Conservation (phyloP, 1,139 yeast species). For the Geotrichum candidum region DNA sequence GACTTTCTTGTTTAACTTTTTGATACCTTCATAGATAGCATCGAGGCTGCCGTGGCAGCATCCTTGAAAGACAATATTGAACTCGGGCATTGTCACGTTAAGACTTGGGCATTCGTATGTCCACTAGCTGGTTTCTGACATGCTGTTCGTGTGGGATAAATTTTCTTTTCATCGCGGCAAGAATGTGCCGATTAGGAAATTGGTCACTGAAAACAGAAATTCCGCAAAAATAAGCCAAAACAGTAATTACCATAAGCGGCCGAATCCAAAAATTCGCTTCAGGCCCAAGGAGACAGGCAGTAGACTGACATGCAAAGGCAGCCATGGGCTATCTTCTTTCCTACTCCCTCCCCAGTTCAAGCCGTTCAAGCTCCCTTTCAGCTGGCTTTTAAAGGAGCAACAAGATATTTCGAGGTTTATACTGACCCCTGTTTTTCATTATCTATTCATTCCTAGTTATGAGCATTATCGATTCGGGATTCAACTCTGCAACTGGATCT, state of each 20-base stretch:
- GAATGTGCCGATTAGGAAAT: neutral
- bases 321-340: neutral
- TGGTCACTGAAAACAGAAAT: neutral
- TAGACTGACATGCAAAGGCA: neutral
- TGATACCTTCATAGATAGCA: constrained; percentile 46
- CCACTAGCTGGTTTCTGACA: neutral
- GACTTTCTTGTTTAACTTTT: constrained; percentile 33
- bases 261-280: neutral
- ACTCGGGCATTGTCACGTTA: constrained; percentile 2
- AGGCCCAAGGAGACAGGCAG: neutral
- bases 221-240: neutral
- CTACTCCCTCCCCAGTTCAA: neutral
- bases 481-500: neutral
- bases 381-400: neutral
- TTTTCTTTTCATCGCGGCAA: neutral
- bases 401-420: neutral
- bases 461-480: neutral
- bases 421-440: neutral
- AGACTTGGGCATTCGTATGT: neutral
- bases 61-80: constrained; percentile 69
- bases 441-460: neutral
- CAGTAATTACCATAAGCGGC: neutral
- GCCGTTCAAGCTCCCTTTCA: neutral
- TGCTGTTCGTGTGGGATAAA: neutral
- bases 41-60: constrained; percentile 87